These are phyloP conservation scores for Cladosporium sp. DNA, from an alignment of 2,329 filamentous ascomycete genomes.

Conservation along the genomic window DNA sequence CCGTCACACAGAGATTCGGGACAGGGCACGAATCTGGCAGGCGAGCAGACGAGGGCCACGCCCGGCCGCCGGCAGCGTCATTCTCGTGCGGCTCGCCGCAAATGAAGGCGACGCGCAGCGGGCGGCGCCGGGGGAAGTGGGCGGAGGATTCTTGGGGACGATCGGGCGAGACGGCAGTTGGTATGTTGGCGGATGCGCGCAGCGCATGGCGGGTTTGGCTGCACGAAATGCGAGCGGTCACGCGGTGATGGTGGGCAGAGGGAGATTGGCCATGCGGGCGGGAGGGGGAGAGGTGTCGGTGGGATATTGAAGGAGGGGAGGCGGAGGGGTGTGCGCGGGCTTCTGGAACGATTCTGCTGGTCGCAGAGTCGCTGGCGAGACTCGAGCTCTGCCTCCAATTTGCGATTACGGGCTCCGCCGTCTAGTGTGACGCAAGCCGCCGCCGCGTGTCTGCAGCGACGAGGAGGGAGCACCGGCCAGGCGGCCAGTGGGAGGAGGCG, in stretches of 20 bases:
- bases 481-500: too few relatives aligned
- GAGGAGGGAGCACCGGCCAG: too few relatives aligned
- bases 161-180: conserved; percentile 2
- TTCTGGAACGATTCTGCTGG: conserved; percentile 5
- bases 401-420: conserved; percentile 3
- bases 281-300: background rate
- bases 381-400: conserved; percentile 2
- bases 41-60: conserved; percentile 1
- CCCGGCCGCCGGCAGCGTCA: background rate
- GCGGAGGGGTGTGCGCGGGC: background rate
- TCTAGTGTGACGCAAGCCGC: conserved; percentile 9
- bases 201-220: too few relatives aligned
- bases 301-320: conserved; percentile 1
- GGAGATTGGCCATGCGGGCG: background rate
- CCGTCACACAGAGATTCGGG: background rate
- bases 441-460: conserved; percentile 3
- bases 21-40: conserved; percentile 1
- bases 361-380: conserved; percentile 10
- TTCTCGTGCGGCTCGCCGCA: background rate
- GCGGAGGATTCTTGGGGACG: background rate
- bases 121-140: background rate
- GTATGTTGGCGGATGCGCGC: too few relatives aligned
- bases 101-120: background rate
- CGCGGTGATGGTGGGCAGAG: background rate
- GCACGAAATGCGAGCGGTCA: background rate